Base-by-base conservation (phyloP, 228 moss, liverwort and hornwort genomes). In the Sphagnum magellanicum region DNA sequence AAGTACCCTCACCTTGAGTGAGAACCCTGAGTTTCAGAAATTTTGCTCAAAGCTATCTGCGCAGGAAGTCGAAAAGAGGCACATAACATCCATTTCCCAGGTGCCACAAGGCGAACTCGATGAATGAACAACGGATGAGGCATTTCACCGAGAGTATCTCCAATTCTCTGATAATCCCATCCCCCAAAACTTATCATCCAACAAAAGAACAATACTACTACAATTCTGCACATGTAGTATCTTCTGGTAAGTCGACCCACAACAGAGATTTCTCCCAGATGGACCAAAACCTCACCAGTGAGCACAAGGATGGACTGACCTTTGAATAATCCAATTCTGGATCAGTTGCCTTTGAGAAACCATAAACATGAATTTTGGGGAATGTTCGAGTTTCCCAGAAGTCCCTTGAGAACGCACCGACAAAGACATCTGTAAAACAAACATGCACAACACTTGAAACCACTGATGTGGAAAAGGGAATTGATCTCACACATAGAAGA, bases 291-390 rank as follows among this genome's bases (percentile, higher is more conserved):
- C 14, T 48, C 59, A 46, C 47, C 66, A 6, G 3, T 9, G 15
- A 51, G n/a, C 67, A 50, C 49, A 67, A 16, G 16, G 8, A 16
- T 52, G 6, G 67, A 55, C 77, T 51, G 48, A 96, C 95, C 88
- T 91, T 79, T 51, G 83, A 83, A 69, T 87, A 87, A 6, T 87
- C 80, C 72, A 72, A 73, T 78, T 80, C 91, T 51, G 91, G 85
- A 69, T 87, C 74, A 48, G 67, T 71, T 10, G 74, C 77, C 66
- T 80, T 78, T 32, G 88, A 89, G 66, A 92, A 91, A 61, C 88
- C 79, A 71, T 91, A 93, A 5, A 97, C 80, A 72, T 97, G 91
- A 67, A 97, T 79, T 62, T 66, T 76, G 61, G 96, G 96, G 14
- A 97, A 68, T 6, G 64, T 49, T 65, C 74, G 69, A 16, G 61